Percentiles rank a stretch among this genome's conserved stretches.
Conservation (phyloP, 2,329 filamentous ascomycete species). For the Sclerotinia subarctica region DNA sequence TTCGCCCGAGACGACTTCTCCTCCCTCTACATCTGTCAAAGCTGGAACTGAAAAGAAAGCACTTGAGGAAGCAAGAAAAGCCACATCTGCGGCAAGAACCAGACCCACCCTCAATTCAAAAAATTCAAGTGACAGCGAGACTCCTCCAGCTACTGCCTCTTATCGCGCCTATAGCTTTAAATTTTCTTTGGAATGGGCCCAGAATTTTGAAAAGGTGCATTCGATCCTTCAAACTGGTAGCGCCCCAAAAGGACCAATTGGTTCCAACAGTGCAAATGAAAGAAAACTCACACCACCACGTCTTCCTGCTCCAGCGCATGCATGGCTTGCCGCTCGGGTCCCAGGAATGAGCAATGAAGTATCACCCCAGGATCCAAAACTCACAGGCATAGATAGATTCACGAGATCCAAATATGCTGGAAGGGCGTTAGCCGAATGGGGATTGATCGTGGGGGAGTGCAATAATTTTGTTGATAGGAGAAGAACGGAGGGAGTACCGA, state of each 20-base stretch:
- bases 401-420: slow-evolving; percentile 60
- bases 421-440: slow-evolving; percentile 75
- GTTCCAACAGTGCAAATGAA: slow-evolving; percentile 39
- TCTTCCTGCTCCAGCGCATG: slow-evolving; percentile 68
- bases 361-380: slow-evolving; percentile 31
- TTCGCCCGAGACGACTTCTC: slow-evolving; percentile 17
- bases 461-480: slow-evolving; percentile 78
- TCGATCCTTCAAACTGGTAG: slow-evolving; percentile 15
- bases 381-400: slow-evolving; percentile 24
- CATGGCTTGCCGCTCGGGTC: slow-evolving; percentile 49
- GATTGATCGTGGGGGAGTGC: slow-evolving; percentile 69
- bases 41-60: slow-evolving; percentile 42
- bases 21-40: slow-evolving; percentile 17
- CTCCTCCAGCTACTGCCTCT: slow-evolving; percentile 47
- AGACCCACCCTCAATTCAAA: slow-evolving; percentile 45
- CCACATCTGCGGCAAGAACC: slow-evolving; percentile 47
- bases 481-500: slow-evolving; percentile 67
- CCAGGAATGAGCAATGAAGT: slow-evolving; percentile 34
- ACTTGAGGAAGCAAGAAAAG: slow-evolving; percentile 49
- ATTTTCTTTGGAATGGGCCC: slow-evolving; percentile 67
- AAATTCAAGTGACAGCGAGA: slow-evolving; percentile 55
- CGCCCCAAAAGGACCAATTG: background rate
- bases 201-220: slow-evolving; percentile 42
- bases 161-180: slow-evolving; percentile 62
- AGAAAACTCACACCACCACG: slow-evolving; percentile 65